Percentiles rank a stretch among this genome's conserved stretches.
Conservation (phyloP, 768 basidiomycete genomes). For the Russula griseocarnosa region DNA sequence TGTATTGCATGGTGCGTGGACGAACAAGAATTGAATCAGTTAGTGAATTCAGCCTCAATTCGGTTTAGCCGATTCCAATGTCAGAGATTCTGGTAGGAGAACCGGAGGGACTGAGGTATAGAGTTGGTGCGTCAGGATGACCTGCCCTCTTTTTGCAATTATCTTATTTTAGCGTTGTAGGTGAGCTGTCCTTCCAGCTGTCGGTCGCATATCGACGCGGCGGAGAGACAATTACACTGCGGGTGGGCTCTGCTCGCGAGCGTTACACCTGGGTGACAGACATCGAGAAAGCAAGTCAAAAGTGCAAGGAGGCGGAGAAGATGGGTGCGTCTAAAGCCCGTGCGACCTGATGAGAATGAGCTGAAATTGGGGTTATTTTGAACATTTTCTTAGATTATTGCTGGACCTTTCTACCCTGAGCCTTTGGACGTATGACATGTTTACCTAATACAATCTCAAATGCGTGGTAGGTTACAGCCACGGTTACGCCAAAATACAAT, state of each 20-base stretch:
- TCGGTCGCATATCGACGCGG: conserved; percentile 66
- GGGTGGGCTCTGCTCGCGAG: conserved; percentile 54
- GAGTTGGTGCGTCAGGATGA: conserved; percentile 40
- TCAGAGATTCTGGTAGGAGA: conserved; percentile 60
- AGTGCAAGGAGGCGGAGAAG: conserved; percentile 30
- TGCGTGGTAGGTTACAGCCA: too few relatives aligned
- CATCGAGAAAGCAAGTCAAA: conserved; percentile 42
- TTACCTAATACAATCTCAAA: too few relatives aligned
- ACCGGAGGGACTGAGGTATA: conserved; percentile 37
- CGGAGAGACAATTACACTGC: conserved; percentile 62
- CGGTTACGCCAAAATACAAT: too few relatives aligned
- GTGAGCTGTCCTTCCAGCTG: conserved; percentile 66
- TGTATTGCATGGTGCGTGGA: conserved; percentile 76
- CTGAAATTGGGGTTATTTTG: too few relatives aligned
- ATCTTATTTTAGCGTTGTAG: conserved; percentile 36
- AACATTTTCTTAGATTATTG: too few relatives aligned
- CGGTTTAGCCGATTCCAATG: conserved; percentile 64
- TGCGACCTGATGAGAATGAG: not conserved
- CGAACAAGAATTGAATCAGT: not conserved
- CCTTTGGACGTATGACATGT: too few relatives aligned
- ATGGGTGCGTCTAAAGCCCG: not conserved
- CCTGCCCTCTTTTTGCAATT: not conserved
- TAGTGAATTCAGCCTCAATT: not conserved
- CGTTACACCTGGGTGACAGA: conserved; percentile 51
- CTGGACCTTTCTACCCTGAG: too few relatives aligned